Evolutionary conservation across 140 eudicot genomes (phyloP).

Genomic region (Ambrosia hybrid): DNA sequence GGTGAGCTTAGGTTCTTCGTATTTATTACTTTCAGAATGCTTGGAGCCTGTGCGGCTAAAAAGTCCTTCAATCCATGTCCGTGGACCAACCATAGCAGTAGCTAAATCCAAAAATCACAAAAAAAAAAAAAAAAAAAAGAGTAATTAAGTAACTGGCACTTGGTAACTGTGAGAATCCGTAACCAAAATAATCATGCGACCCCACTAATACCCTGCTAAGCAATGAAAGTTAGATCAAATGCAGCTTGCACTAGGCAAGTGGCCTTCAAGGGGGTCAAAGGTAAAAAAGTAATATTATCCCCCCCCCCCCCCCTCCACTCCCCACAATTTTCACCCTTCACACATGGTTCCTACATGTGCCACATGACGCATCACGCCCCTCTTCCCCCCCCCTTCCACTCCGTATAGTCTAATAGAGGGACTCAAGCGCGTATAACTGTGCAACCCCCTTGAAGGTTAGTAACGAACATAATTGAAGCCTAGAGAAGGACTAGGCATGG

Average conservation of each 20-base stretch:
- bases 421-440: background rate
- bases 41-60: slow-evolving; percentile 64
- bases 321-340: no score
- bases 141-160: background rate
- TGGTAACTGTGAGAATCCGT: background rate
- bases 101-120: slow-evolving; percentile 43
- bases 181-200: no score
- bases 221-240: background rate
- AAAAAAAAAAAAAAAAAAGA: background rate
- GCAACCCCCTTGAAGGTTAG: background rate
- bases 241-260: background rate
- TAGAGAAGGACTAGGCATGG: background rate
- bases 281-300: no score
- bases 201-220: background rate
- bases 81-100: slow-evolving; percentile 98
- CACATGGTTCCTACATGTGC: no score
- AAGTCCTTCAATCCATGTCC: slow-evolving; percentile 92
- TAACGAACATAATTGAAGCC: background rate
- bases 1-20: slow-evolving; percentile 38
- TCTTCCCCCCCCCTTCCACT: no score
- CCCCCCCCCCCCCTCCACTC: no score
- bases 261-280: background rate
- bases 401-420: no score
- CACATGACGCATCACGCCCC: no score
- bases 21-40: slow-evolving; percentile 52